Evolutionary conservation across 2,329 filamentous ascomycete genomes (phyloP).

Genomic region (Dactylellina drechsleri): DNA sequence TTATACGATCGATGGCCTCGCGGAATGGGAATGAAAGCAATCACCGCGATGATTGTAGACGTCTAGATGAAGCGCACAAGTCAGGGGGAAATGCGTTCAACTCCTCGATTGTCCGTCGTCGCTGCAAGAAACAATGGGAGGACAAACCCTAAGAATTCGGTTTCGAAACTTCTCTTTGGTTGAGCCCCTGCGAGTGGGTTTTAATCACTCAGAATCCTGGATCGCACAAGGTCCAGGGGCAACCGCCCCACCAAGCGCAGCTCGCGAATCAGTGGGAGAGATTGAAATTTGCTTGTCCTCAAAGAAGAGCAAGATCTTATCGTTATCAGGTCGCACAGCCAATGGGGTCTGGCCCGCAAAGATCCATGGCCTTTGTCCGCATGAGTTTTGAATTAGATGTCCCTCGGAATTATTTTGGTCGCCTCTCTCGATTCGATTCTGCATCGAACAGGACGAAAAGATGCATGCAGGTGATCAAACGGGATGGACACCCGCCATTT

Average conservation of each 20-base stretch:
- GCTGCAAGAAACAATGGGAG: constrained; percentile 16
- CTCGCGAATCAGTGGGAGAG: constrained; percentile 48
- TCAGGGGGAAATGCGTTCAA: constrained; percentile 16
- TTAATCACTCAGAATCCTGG: constrained; percentile 54
- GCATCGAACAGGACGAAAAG: neutral
- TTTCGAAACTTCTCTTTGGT: constrained; percentile 39
- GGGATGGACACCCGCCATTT: neutral
- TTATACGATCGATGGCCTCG: constrained; percentile 21
- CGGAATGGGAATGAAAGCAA: neutral
- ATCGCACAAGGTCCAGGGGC: constrained; percentile 52
- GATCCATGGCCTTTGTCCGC: constrained; percentile 22
- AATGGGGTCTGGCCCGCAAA: constrained; percentile 28
- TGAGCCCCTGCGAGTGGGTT: constrained; percentile 34
- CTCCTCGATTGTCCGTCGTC: constrained; percentile 21
- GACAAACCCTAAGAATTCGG: constrained; percentile 53
- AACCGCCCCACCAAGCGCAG: constrained; percentile 28
- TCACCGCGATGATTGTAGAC: neutral
- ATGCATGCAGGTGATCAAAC: constrained; percentile 12
- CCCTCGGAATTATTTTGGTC: too few species aligned
- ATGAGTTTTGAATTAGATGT: constrained; percentile 12
- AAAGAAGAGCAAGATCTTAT: constrained; percentile 38
- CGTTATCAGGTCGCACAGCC: constrained; percentile 34
- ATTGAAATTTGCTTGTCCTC: constrained; percentile 33
- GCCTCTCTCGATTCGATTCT: too few species aligned
- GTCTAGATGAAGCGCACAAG: constrained; percentile 8